Percentiles rank a stretch among this genome's conserved stretches.
phyloP scores from a whole-genome alignment of 305 asterid species.

The Fraxinus greggii region DNA sequence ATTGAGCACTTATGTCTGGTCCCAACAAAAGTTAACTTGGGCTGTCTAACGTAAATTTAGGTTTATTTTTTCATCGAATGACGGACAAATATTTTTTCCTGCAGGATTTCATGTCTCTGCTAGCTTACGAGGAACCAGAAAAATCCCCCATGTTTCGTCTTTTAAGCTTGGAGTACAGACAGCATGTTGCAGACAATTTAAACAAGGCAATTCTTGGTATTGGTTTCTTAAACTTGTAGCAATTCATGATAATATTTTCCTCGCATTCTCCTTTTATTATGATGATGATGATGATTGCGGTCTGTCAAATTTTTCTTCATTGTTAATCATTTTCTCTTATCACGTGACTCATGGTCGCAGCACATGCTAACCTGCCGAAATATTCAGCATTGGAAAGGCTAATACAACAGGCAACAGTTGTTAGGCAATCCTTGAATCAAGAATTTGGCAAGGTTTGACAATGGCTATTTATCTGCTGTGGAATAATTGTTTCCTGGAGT shows the following conservation, averaged over 20 bases:
- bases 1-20: background rate
- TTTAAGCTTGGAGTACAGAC: conserved; percentile 68
- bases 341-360: conserved; percentile 36
- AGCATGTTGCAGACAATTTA: conserved; percentile 73
- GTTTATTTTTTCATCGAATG: background rate
- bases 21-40: background rate
- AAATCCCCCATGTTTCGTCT: conserved; percentile 90
- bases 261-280: conserved; percentile 14
- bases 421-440: conserved; percentile 63
- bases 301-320: background rate
- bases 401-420: conserved; percentile 78
- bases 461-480: conserved; percentile 23
- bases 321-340: background rate
- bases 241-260: background rate
- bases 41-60: background rate
- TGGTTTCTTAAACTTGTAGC: conserved; percentile 1
- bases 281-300: background rate
- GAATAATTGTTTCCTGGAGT: conserved; percentile 26
- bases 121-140: conserved; percentile 91
- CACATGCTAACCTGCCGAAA: conserved; percentile 61
- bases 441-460: conserved; percentile 76
- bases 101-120: conserved; percentile 85
- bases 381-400: conserved; percentile 76
- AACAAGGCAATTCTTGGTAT: conserved; percentile 85
- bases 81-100: conserved; percentile 14